Conservation (phyloP, 306 rosid genomes). For the Vicia sativa region DNA sequence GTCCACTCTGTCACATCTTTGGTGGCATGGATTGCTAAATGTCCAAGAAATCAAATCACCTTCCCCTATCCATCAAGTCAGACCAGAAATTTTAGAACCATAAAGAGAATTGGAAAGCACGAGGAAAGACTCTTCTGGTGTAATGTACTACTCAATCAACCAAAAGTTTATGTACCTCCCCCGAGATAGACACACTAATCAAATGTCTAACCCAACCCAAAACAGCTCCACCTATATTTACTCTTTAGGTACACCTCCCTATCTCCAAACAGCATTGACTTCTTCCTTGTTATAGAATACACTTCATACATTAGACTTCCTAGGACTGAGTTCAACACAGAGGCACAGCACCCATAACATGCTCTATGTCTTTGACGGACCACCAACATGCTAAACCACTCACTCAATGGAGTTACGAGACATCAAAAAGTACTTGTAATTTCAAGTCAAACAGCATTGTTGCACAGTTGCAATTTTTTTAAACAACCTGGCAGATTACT, state of each 20-base stretch:
- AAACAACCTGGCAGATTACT: constrained; percentile 3
- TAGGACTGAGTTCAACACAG: background rate
- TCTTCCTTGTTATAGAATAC: constrained; percentile 1
- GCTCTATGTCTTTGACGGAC: background rate
- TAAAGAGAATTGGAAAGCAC: background rate
- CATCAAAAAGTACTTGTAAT: background rate
- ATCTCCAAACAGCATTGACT: background rate
- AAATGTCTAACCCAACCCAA: constrained; percentile 1
- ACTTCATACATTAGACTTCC: background rate
- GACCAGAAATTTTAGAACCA: background rate
- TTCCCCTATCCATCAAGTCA: background rate
- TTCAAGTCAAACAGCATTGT: background rate
- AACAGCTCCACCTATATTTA: background rate
- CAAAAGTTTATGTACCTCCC: background rate
- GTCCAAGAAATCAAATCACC: background rate
- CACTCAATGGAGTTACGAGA: background rate
- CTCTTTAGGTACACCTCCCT: background rate
- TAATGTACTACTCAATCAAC: background rate
- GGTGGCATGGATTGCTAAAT: background rate
- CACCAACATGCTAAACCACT: background rate
- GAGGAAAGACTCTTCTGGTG: background rate
- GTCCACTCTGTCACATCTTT: background rate
- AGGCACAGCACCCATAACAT: constrained; percentile 11
- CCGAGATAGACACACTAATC: background rate
- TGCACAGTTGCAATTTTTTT: constrained; percentile 1